phyloP scores from a whole-genome alignment of 306 rosid species.

The Fagus sylvatica region DNA sequence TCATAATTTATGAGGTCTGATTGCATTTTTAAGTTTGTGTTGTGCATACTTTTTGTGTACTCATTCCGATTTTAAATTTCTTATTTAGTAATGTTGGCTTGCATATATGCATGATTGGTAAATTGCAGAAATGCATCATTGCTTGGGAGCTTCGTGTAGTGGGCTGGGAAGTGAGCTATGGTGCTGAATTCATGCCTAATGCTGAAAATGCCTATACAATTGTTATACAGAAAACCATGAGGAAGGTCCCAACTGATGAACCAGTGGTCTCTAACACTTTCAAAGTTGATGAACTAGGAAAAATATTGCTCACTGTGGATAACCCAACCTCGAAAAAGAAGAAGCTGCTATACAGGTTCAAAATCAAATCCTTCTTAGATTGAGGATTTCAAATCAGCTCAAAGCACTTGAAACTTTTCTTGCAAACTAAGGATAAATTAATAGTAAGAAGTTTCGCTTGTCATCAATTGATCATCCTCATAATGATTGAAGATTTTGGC shows the following conservation, averaged over 20 bases:
- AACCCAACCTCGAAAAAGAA: constrained; percentile 80
- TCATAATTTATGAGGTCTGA: constrained; percentile 84
- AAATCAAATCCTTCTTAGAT: constrained; percentile 57
- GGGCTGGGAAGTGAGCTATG: constrained; percentile 92
- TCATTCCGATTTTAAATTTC: constrained; percentile 3
- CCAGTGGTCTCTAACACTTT: constrained; percentile 69
- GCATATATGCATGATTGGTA: constrained; percentile 13
- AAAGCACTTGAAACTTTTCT: constrained; percentile 5
- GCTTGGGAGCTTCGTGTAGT: constrained; percentile 97
- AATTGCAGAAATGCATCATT: constrained; percentile 75
- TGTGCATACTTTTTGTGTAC: neutral
- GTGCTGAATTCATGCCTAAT: constrained; percentile 85
- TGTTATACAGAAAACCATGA: constrained; percentile 71
- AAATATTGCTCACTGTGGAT: constrained; percentile 71
- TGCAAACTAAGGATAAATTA: constrained; percentile 18
- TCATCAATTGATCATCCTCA: constrained; percentile 28
- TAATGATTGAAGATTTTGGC: constrained; percentile 32
- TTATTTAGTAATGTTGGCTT: neutral
- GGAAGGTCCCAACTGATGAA: constrained; percentile 70
- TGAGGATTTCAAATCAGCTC: constrained; percentile 27
- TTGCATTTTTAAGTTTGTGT: constrained; percentile 7
- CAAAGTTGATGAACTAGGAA: constrained; percentile 83
- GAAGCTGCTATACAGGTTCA: constrained; percentile 96
- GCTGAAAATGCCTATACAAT: constrained; percentile 56
- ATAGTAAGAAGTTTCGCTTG: constrained; percentile 32